Evolutionary conservation across 768 basidiomycete species (phyloP).

Genomic region (Psilocybe sp.): DNA sequence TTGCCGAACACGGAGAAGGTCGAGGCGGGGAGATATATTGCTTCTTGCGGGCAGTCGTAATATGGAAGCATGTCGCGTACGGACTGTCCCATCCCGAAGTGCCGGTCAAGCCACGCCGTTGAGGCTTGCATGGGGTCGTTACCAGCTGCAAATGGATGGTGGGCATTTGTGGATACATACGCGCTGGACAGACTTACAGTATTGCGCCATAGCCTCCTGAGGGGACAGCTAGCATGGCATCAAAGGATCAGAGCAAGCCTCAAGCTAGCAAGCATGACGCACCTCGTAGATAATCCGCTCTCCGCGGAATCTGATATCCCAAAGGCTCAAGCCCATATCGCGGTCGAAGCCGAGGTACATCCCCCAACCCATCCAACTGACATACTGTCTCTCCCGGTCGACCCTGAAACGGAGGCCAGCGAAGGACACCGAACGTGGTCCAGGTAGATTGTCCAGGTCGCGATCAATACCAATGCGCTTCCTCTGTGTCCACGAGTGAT

Average conservation of each 20-base stretch:
- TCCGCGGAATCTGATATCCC: slow-evolving; percentile 55
- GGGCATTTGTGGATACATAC: too few species aligned
- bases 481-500: slow-evolving; percentile 46
- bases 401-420: slow-evolving; percentile 58
- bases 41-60: slow-evolving; percentile 66
- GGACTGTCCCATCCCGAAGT: slow-evolving; percentile 58
- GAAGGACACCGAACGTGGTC: slow-evolving; percentile 62
- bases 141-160: slow-evolving; percentile 52
- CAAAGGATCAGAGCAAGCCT: background rate
- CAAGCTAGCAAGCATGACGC: background rate
- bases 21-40: slow-evolving; percentile 57
- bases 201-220: slow-evolving; percentile 63
- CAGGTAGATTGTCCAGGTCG: slow-evolving; percentile 64
- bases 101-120: slow-evolving; percentile 62
- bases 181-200: slow-evolving; percentile 44
- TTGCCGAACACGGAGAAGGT: slow-evolving; percentile 45
- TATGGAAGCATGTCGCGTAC: slow-evolving; percentile 63
- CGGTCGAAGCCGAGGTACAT: slow-evolving; percentile 61
- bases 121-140: slow-evolving; percentile 60
- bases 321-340: slow-evolving; percentile 64
- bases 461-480: slow-evolving; percentile 35
- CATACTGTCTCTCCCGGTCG: slow-evolving; percentile 45
- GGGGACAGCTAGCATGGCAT: slow-evolving; percentile 40
- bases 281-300: slow-evolving; percentile 65
- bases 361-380: slow-evolving; percentile 71